Percentiles rank a stretch among this genome's conserved stretches.
phyloP scores from a whole-genome alignment of 2,329 filamentous ascomycete species.

The Bipolaris zeicola region DNA sequence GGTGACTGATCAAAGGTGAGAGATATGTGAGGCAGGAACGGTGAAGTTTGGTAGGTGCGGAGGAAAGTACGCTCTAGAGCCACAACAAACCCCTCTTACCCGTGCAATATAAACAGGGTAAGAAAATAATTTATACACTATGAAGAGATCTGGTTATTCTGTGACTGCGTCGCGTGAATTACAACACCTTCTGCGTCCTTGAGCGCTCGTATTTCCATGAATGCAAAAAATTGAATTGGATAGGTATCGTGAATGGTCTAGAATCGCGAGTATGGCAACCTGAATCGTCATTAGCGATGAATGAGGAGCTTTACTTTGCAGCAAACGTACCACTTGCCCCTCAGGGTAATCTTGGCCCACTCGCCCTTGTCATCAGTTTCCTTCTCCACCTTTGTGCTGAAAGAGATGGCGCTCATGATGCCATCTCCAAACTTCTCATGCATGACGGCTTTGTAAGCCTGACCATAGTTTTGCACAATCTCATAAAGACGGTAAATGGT shows the following conservation, averaged over 20 bases:
- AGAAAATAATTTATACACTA: no score
- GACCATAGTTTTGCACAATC: slow-evolving; percentile 95
- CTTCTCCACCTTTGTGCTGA: slow-evolving; percentile 90
- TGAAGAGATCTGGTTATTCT: neutral
- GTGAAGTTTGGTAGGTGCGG: neutral
- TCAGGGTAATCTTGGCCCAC: slow-evolving; percentile 84
- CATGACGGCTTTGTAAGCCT: slow-evolving; percentile 91
- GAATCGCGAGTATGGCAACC: slow-evolving; percentile 58
- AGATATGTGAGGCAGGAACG: neutral
- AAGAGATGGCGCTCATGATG: slow-evolving; percentile 96
- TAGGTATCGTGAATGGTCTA: slow-evolving; percentile 25
- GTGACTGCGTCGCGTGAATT: no score
- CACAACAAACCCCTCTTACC: neutral
- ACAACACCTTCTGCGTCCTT: no score
- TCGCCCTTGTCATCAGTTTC: slow-evolving; percentile 84
- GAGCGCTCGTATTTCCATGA: neutral
- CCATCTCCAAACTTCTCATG: slow-evolving; percentile 85
- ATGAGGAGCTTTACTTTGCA: neutral
- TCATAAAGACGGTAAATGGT: slow-evolving; percentile 91
- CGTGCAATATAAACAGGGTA: neutral
- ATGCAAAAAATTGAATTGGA: neutral
- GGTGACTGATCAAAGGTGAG: neutral
- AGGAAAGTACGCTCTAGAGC: neutral
- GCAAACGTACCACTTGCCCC: slow-evolving; percentile 74
- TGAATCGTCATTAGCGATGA: slow-evolving; percentile 30